These are phyloP conservation scores for Aspergillus uvarum DNA, from an alignment of 2,329 filamentous ascomycete species.

Conservation along the genomic window DNA sequence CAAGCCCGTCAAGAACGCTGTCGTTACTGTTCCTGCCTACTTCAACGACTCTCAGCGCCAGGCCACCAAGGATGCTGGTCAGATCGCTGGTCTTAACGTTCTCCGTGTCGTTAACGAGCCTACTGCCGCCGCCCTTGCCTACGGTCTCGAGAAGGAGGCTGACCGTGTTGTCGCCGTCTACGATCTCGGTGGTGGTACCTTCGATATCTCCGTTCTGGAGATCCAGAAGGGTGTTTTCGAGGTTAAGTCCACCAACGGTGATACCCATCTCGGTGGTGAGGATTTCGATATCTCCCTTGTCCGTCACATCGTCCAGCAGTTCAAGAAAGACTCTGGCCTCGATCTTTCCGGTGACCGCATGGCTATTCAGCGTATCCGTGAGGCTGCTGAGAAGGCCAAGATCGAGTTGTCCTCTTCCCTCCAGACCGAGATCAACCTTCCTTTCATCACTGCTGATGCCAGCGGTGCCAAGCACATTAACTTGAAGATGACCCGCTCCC, in stretches of 20 bases:
- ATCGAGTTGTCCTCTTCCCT: conserved; percentile 94
- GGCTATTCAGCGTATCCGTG: conserved; percentile 98
- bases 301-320: conserved; percentile 87
- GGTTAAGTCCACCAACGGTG: conserved; percentile 98
- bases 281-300: conserved; percentile 96
- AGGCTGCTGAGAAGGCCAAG: conserved; percentile 99
- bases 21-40: conserved; percentile 95
- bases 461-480: conserved; percentile 99
- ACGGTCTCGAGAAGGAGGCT: conserved; percentile 91
- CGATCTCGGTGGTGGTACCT: conserved; percentile 97
- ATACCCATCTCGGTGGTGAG: conserved; percentile 96
- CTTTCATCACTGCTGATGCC: conserved; percentile 95
- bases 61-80: conserved; percentile 96
- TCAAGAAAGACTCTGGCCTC: conserved; percentile 93
- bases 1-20: conserved; percentile 90
- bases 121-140: conserved; percentile 90
- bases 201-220: conserved; percentile 97
- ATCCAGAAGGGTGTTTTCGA: conserved; percentile 98
- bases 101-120: conserved; percentile 98
- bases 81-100: conserved; percentile 93
- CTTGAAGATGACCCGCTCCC: conserved; percentile 84
- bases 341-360: conserved; percentile 91
- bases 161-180: conserved; percentile 92
- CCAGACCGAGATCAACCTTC: conserved; percentile 96
- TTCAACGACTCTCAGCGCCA: conserved; percentile 99